A percentile compares a stretch with the other conserved stretches of the same genome.
These are phyloP conservation scores for Cornus suecica DNA, from an alignment of 148 eudicot species.

Conservation along the genomic window DNA sequence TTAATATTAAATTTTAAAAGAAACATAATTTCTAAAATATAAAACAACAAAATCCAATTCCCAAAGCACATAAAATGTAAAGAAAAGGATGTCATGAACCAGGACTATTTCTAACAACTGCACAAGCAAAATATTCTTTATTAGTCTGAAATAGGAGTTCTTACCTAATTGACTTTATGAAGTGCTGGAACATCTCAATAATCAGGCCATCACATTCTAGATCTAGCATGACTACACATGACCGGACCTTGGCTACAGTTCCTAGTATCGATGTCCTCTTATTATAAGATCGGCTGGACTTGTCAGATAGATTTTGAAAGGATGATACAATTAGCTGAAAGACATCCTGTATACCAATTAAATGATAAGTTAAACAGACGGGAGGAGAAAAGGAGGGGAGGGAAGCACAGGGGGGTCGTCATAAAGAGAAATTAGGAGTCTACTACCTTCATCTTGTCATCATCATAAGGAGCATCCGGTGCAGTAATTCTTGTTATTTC, in stretches of 20 bases:
- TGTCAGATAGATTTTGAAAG: conserved; percentile 72
- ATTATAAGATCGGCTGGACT: conserved; percentile 50
- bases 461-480: conserved; percentile 92
- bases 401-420: no score
- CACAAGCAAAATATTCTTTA: neutral
- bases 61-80: no score
- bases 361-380: conserved; percentile 5
- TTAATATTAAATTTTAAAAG: no score
- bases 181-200: conserved; percentile 77
- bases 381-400: neutral
- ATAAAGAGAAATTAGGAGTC: neutral
- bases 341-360: conserved; percentile 47
- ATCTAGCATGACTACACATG: conserved; percentile 97
- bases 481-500: conserved; percentile 98
- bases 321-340: conserved; percentile 88
- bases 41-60: no score
- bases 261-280: conserved; percentile 74
- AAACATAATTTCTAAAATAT: no score
- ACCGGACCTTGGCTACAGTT: conserved; percentile 86
- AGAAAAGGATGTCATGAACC: neutral
- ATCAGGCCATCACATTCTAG: conserved; percentile 83
- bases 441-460: conserved; percentile 84
- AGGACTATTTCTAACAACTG: neutral
- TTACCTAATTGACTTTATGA: conserved; percentile 73
- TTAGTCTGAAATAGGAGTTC: neutral